phyloP scores from a whole-genome alignment of 352 stramenopile species.

The Phytopythium chamaehyphon region DNA sequence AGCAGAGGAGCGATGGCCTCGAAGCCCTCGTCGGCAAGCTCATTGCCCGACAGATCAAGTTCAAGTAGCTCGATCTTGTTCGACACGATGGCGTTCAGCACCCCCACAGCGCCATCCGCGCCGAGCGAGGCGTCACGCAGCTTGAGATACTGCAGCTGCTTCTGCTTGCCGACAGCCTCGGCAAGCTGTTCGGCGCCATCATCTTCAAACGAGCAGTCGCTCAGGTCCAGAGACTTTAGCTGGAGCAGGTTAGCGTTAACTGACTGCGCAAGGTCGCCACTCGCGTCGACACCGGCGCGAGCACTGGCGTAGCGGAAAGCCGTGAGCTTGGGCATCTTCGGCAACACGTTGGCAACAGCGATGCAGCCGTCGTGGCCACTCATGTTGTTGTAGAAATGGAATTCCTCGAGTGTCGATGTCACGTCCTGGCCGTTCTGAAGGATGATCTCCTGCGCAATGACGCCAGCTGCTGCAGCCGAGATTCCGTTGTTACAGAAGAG shows the following conservation, averaged over 20 bases:
- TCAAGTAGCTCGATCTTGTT: conserved; percentile 58
- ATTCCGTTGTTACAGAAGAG: conserved; percentile 82
- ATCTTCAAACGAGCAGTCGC: conserved; percentile 89
- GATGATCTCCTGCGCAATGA: conserved; percentile 68
- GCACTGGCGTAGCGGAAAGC: conserved; percentile 67
- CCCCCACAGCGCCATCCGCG: conserved; percentile 59
- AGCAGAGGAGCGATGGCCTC: conserved; percentile 60
- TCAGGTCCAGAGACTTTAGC: conserved; percentile 87
- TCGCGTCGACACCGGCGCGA: conserved; percentile 51
- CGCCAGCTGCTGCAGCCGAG: conserved; percentile 49
- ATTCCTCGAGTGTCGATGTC: conserved; percentile 54
- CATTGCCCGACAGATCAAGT: conserved; percentile 91
- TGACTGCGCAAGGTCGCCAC: conserved; percentile 34
- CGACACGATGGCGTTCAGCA: conserved; percentile 64
- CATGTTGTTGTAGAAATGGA: conserved; percentile 89
- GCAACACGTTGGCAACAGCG: conserved; percentile 53
- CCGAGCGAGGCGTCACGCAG: conserved; percentile 88
- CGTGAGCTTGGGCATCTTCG: conserved; percentile 39
- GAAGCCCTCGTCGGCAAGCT: conserved; percentile 70
- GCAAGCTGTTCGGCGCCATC: conserved; percentile 71
- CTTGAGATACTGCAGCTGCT: conserved; percentile 76
- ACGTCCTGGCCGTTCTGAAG: conserved; percentile 47
- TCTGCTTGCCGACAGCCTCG: conserved; percentile 57
- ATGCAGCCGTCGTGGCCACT: conserved; percentile 66
- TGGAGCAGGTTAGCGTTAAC: conserved; percentile 43